Evolutionary conservation across 768 basidiomycete species (phyloP).

Genomic region (Tulasnella sp.): DNA sequence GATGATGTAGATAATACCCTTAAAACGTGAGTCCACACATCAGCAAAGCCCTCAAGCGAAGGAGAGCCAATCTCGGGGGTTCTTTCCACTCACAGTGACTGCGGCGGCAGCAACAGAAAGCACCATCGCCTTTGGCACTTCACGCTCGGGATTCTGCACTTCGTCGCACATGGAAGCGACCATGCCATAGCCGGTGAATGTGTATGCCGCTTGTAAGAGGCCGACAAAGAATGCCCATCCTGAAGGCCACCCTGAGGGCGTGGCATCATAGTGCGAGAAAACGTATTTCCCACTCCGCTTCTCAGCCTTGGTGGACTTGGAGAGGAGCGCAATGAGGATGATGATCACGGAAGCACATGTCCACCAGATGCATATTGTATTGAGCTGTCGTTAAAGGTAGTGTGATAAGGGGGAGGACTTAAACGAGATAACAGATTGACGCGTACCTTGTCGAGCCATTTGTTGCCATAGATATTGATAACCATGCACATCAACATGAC

Average conservation of each 20-base stretch:
- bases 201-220: slow-evolving; percentile 38
- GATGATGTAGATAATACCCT: slow-evolving; percentile 45
- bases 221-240: slow-evolving; percentile 64
- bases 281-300: slow-evolving; percentile 45
- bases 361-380: slow-evolving; percentile 53
- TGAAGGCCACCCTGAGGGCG: slow-evolving; percentile 54
- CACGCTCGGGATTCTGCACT: slow-evolving; percentile 43
- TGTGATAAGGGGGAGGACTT: too few species aligned
- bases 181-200: slow-evolving; percentile 52
- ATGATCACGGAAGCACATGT: slow-evolving; percentile 39
- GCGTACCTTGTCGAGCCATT: slow-evolving; percentile 38
- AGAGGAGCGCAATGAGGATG: slow-evolving; percentile 44
- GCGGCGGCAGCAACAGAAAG: slow-evolving; percentile 28
- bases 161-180: slow-evolving; percentile 60
- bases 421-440: not conserved
- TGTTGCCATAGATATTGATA: slow-evolving; percentile 48
- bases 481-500: slow-evolving; percentile 38
- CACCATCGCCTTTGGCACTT: slow-evolving; percentile 45
- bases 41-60: too few species aligned
- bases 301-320: slow-evolving; percentile 41
- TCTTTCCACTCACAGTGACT: slow-evolving; percentile 7
- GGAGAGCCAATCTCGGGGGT: too few species aligned
- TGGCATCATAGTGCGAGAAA: slow-evolving; percentile 46
- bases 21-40: not conserved
- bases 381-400: too few species aligned